Base-by-base conservation (phyloP, 108 stramenopile species). In the Epithemia pelagica region DNA sequence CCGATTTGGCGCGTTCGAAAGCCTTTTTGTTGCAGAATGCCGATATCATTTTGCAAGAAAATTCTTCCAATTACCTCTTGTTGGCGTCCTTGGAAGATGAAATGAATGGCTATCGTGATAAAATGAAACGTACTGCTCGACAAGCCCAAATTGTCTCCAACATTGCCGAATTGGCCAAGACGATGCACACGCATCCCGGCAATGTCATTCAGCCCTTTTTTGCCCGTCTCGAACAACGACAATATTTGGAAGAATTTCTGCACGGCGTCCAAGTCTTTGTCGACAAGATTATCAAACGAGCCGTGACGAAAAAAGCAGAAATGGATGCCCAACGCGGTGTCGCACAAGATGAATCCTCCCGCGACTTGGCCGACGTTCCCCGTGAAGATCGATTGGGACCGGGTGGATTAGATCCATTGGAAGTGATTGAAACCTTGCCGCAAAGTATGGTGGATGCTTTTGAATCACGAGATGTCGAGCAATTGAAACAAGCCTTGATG, bases 121-220 rank as follows among this genome's bases (percentile, higher is more conserved):
- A 96, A 65, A 97, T 97, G 98, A 87, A 85, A 62, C 83, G 87
- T 31, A 89, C 90, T n/a, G 91, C 95, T 37, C 74, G 96, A 51
- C 95, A 91, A 65, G 79, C 79, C 3, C 96, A 95, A 72, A 91
- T 99, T 32, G 86, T 99, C 57, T 83, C 87, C 68, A 95, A 95
- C 74, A 97, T 99, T 75, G 92, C 96, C 5, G 98, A 99, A 74
- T 85, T 99, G 56, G 98, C 95, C 52, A 90, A 92, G 61, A 86
- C 82, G 21, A 68, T 97, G 69, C 66, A 85, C 30, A 86, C 93
- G 21, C 95, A 96, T 63, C 98, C 98, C 2, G 94, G 96, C n/a
- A 97, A 99, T 79, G 95, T 96, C 33, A 93, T 99, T 52, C 68
- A 90, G 29, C 95, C 98, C 28, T 96, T 99, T 77, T 99, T 99